Evolutionary conservation across 495 filamentous ascomycete genomes (phyloP).

Genomic region (Daldinia concentrica): DNA sequence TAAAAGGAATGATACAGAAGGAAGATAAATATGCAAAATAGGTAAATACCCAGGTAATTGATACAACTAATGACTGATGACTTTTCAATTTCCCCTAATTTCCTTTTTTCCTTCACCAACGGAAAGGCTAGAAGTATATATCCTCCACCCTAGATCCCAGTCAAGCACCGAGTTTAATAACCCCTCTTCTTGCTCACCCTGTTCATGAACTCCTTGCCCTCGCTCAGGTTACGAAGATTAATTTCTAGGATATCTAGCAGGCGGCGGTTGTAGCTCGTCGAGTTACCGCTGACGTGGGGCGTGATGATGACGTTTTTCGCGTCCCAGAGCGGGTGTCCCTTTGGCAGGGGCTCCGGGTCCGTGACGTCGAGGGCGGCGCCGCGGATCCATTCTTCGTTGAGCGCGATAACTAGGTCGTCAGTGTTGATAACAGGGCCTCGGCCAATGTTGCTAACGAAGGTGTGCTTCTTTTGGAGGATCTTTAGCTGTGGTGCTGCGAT

Average conservation of each 20-base stretch:
- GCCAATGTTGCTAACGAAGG: conserved; percentile 78
- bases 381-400: conserved; percentile 66
- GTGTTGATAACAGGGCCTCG: conserved; percentile 77
- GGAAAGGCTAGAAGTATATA: neutral
- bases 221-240: conserved; percentile 68
- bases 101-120: neutral
- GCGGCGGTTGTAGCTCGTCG: conserved; percentile 66
- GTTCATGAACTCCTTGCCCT: conserved; percentile 73
- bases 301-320: conserved; percentile 78
- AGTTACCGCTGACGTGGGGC: conserved; percentile 78
- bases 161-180: conserved; percentile 56
- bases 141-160: neutral
- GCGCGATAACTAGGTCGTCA: conserved; percentile 69
- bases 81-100: neutral
- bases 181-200: conserved; percentile 69
- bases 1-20: neutral
- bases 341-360: conserved; percentile 82
- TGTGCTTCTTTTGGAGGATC: conserved; percentile 64
- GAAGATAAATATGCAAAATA: neutral
- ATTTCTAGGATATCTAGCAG: conserved; percentile 66
- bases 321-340: conserved; percentile 76
- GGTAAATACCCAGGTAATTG: no score
- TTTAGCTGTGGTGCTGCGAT: conserved; percentile 72
- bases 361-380: conserved; percentile 87
- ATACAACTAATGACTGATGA: neutral